These are phyloP conservation scores for Filobasidium floriforme DNA, from an alignment of 768 basidiomycete genomes.

Conservation along the genomic window DNA sequence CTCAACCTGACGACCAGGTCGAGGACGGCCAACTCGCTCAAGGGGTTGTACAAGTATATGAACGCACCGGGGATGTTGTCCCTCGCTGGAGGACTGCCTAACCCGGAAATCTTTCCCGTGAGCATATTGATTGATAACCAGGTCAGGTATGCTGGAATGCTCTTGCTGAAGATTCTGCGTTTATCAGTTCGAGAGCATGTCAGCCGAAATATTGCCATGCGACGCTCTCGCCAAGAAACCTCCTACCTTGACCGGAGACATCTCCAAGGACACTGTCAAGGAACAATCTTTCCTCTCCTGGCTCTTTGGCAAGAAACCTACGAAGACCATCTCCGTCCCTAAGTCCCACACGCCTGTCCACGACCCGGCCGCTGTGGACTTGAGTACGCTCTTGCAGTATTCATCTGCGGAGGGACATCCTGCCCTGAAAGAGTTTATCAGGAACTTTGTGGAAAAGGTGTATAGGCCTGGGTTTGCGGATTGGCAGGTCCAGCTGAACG, in stretches of 20 bases:
- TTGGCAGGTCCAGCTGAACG: constrained; percentile 51
- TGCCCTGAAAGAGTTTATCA: constrained; percentile 54
- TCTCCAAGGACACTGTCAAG: constrained; percentile 8
- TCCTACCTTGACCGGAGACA: constrained; percentile 29
- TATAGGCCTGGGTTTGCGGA: constrained; percentile 55
- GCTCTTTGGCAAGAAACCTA: constrained; percentile 47
- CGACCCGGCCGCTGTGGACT: constrained; percentile 48
- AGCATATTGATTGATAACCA: neutral
- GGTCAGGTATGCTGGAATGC: neutral
- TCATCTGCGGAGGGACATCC: constrained; percentile 55
- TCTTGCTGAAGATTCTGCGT: neutral
- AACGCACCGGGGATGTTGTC: constrained; percentile 52
- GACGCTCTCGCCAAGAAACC: constrained; percentile 52
- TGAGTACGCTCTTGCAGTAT: constrained; percentile 66
- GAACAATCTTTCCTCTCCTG: constrained; percentile 34
- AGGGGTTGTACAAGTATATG: constrained; percentile 59
- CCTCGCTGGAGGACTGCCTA: constrained; percentile 67
- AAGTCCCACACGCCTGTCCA: constrained; percentile 50
- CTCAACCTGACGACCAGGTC: constrained; percentile 55
- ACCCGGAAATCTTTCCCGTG: constrained; percentile 54
- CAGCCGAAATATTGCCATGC: constrained; percentile 52
- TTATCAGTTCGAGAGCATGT: constrained; percentile 52
- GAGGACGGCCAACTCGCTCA: constrained; percentile 56
- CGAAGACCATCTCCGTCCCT: constrained; percentile 53
- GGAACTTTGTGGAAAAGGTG: constrained; percentile 54